Conservation (phyloP, 129 eudicot species). For the Ambrosia trifida region DNA sequence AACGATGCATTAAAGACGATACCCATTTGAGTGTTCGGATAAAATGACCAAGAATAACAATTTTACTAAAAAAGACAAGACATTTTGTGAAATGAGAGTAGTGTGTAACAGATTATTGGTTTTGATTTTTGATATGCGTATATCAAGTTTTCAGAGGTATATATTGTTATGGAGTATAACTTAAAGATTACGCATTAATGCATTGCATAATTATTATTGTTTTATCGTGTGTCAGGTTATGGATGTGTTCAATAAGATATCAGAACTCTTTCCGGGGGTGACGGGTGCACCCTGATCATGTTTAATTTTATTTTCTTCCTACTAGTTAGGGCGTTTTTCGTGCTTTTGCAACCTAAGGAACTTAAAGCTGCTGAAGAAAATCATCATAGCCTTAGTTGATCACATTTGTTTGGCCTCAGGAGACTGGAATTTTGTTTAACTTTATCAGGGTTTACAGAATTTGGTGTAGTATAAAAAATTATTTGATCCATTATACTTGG, state of each 20-base stretch:
- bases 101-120: too few relatives aligned
- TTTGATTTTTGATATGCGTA: too few relatives aligned
- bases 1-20: neutral
- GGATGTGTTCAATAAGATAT: slow-evolving; percentile 92
- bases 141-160: too few relatives aligned
- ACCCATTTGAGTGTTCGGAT: neutral
- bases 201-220: neutral
- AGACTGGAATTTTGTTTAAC: slow-evolving; percentile 20
- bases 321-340: slow-evolving; percentile 22
- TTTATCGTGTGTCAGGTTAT: slow-evolving; percentile 61
- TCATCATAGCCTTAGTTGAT: slow-evolving; percentile 30
- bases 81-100: neutral
- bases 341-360: slow-evolving; percentile 24
- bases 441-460: neutral
- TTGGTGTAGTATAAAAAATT: slow-evolving; percentile 11
- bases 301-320: neutral
- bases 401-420: slow-evolving; percentile 24
- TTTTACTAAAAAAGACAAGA: neutral
- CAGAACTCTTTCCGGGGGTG: slow-evolving; percentile 93
- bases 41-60: neutral
- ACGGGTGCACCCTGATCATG: slow-evolving; percentile 52
- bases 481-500: slow-evolving; percentile 5
- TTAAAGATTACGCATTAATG: neutral
- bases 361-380: slow-evolving; percentile 30
- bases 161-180: neutral